Evolutionary conservation across 768 basidiomycete species (phyloP), one percentile per base, ranked within the genome.

Genomic region (Lactarius indigo): DNA sequence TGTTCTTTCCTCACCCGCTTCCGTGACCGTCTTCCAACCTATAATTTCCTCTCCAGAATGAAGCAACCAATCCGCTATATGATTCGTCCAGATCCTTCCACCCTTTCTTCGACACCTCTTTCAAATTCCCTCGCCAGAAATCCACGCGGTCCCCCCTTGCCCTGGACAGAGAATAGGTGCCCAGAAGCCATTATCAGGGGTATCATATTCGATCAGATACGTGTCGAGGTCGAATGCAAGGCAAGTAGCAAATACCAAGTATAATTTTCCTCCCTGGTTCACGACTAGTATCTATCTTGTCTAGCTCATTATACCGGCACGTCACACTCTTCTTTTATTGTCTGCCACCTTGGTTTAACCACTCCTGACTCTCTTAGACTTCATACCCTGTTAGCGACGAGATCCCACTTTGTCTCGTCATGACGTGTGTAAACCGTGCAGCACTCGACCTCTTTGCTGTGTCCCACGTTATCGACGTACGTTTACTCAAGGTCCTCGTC

Each of bases 181-280:
- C 63, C 59, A 35, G 8, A 35, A 8, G 69, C 65, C 28, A 0
- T 60, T 8, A 17, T 68, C 12, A 65, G 12, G 39, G 69, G 69
- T 6, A 3, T 60, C 12, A 58, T 70, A 23, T 60, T 62, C 17
- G 12, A 8, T 3, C 28, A 23, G 30, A 30, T 52, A 8, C 17
- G n/a, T 39, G 61, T 68, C 50, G 57, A 68, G 28, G 67, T 70
- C 30, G 67, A 70, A 30, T 70, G 69, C 42, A 42, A 33, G 44
- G 69, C 64, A 26, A 20, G 59, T n/a, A 55, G 26, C 18, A 35
- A 5, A 54, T 26, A 20, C 33, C n/a, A 2, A 28, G 15, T 54
- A 20, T 12, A 6, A n/a, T 12, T 37, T 1, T 6, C 31, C 23
- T 54, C 4, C 13, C n/a, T 23, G 35, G 30, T 44, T 68, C 20